phyloP scores from a whole-genome alignment of 106 monocot genomes.

The Dactylorhiza incarnata region DNA sequence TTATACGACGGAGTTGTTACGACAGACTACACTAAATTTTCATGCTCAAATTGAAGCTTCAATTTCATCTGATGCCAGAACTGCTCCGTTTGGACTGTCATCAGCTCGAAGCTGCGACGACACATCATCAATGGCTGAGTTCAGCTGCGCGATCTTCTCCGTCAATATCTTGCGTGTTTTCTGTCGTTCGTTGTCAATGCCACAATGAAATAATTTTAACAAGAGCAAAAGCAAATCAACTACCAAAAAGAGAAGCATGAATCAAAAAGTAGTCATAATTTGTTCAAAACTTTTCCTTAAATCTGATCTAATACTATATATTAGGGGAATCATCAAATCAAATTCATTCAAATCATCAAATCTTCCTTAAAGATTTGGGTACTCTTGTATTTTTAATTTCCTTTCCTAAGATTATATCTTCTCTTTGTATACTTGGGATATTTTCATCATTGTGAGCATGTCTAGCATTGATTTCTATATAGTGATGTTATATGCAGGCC shows the following conservation, averaged over 20 bases:
- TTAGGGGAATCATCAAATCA: too few species aligned
- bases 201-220: background rate
- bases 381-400: too few species aligned
- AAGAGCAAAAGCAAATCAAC: background rate
- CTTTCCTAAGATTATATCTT: too few species aligned
- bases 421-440: too few species aligned
- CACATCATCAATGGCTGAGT: constrained; percentile 65
- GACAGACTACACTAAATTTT: too few species aligned
- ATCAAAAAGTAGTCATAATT: background rate
- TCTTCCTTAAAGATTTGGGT: too few species aligned
- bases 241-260: background rate
- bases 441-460: too few species aligned
- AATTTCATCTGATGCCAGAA: constrained; percentile 48
- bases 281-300: background rate
- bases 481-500: too few species aligned
- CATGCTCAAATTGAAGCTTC: constrained; percentile 33
- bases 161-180: constrained; percentile 57
- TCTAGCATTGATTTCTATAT: too few species aligned
- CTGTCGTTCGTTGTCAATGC: constrained; percentile 18
- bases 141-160: constrained; percentile 71
- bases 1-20: too few species aligned
- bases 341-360: too few species aligned
- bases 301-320: too few species aligned
- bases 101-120: constrained; percentile 65
- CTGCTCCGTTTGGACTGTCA: constrained; percentile 48